phyloP scores from a whole-genome alignment of 805 yeast species.

The Barnettozyma siamensis region DNA sequence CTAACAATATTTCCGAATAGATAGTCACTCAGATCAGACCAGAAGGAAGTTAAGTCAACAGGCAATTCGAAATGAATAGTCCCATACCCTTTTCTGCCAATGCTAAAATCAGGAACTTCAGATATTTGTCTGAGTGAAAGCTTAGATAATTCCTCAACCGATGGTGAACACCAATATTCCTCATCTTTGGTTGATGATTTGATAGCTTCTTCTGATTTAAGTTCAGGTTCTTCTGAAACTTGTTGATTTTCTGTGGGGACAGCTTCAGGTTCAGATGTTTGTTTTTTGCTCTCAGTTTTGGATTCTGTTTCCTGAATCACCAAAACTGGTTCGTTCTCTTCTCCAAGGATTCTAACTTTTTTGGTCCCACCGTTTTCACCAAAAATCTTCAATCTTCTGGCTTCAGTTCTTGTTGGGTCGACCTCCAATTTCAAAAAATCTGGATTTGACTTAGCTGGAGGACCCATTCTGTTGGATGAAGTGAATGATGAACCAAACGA shows the following conservation, averaged over 20 bases:
- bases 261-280: not conserved
- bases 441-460: constrained; percentile 10
- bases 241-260: not conserved
- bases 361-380: constrained; percentile 24
- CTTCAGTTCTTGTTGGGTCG: constrained; percentile 38
- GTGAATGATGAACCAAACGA: constrained; percentile 5
- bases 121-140: constrained; percentile 43
- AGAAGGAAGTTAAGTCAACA: constrained; percentile 59
- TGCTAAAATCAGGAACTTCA: constrained; percentile 54
- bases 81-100: constrained; percentile 65
- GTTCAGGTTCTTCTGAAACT: not conserved
- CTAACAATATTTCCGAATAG: constrained; percentile 38
- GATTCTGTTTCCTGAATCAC: not conserved
- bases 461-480: not conserved
- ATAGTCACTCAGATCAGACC: constrained; percentile 30
- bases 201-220: constrained; percentile 2
- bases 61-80: constrained; percentile 60
- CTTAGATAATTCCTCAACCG: constrained; percentile 41
- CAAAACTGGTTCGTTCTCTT: constrained; percentile 10
- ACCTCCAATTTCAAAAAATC: constrained; percentile 29
- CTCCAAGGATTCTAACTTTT: constrained; percentile 24
- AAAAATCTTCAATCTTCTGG: constrained; percentile 35
- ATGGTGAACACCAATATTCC: constrained; percentile 73
- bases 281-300: not conserved
- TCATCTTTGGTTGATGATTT: constrained; percentile 4